Percentiles rank a stretch among this genome's conserved stretches.
These are phyloP conservation scores for Trametes polyzona DNA, from an alignment of 1,284 basidiomycete species.

Conservation along the genomic window DNA sequence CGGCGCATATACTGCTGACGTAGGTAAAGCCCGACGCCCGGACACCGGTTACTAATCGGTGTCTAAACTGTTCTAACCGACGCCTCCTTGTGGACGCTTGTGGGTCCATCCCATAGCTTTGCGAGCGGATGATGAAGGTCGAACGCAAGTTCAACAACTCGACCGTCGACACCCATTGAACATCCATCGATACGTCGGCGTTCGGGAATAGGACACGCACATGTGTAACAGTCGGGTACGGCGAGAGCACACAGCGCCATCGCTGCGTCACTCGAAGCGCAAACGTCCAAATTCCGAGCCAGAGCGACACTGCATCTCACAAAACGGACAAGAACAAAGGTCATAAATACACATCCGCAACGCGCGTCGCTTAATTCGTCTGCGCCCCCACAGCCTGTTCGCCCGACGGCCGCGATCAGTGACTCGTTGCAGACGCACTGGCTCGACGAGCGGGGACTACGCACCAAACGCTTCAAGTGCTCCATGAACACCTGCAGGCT, in stretches of 20 bases:
- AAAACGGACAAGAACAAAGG: conserved; percentile 1
- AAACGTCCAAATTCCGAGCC: neutral
- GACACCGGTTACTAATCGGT: neutral
- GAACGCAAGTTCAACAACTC: neutral
- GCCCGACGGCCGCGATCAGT: conserved; percentile 9
- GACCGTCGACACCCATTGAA: neutral
- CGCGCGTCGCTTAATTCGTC: conserved; percentile 53
- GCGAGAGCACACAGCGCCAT: too few species aligned
- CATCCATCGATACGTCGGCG: too few species aligned
- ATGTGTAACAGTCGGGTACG: too few species aligned
- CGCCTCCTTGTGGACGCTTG: neutral
- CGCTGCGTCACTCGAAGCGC: too few species aligned
- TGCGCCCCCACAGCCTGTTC: conserved; percentile 70
- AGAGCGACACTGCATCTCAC: neutral
- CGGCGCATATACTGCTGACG: neutral
- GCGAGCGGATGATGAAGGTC: too few species aligned
- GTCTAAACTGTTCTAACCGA: neutral
- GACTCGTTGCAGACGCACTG: neutral
- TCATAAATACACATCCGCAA: conserved; percentile 18
- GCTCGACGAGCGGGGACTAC: conserved; percentile 38
- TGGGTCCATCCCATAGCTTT: too few species aligned
- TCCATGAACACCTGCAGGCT: conserved; percentile 98
- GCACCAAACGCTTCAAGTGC: conserved; percentile 85
- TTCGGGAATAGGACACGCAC: too few species aligned
- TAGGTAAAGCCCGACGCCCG: neutral